Conservation (phyloP, 1,139 yeast species). For the Nakaseomyces sp. region DNA sequence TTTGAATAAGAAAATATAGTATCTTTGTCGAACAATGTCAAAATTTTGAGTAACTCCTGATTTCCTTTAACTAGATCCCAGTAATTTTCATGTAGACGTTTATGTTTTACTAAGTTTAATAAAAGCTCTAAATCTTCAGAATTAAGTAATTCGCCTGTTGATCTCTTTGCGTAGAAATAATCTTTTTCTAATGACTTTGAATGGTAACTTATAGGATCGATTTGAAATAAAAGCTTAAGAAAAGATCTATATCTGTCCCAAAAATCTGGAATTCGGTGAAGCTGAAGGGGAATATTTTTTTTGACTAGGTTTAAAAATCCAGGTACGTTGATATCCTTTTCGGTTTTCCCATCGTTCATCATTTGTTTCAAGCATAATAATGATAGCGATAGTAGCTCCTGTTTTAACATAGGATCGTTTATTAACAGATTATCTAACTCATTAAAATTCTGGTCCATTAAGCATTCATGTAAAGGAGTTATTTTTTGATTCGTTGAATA, state of each 20-base stretch:
- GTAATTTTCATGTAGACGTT: constrained; percentile 9
- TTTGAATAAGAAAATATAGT: constrained; percentile 15
- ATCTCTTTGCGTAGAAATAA: constrained; percentile 19
- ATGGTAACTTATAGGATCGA: constrained; percentile 10
- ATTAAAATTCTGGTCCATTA: constrained; percentile 12
- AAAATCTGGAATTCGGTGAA: constrained; percentile 8
- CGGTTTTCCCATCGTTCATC: not conserved
- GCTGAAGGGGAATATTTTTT: not conserved
- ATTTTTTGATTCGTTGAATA: constrained; percentile 9
- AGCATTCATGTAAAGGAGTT: not conserved
- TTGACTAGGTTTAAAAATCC: not conserved
- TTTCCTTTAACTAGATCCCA: constrained; percentile 16
- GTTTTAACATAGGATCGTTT: not conserved
- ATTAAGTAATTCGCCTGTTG: constrained; percentile 14
- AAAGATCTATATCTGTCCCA: constrained; percentile 15
- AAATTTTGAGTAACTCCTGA: constrained; percentile 12
- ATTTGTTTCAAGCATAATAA: not conserved
- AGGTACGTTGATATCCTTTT: not conserved
- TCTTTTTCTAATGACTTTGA: constrained; percentile 12
- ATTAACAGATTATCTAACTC: constrained; percentile 8
- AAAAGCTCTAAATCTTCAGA: constrained; percentile 19
- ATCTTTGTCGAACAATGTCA: constrained; percentile 15
- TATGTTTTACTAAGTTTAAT: constrained; percentile 11
- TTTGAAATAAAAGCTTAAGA: constrained; percentile 13
- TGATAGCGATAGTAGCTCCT: not conserved